Percentiles rank a stretch among this genome's conserved stretches.
Evolutionary conservation across 371 early-diverging fungal species (phyloP).

Genomic region (Blyttiomyces sp.): DNA sequence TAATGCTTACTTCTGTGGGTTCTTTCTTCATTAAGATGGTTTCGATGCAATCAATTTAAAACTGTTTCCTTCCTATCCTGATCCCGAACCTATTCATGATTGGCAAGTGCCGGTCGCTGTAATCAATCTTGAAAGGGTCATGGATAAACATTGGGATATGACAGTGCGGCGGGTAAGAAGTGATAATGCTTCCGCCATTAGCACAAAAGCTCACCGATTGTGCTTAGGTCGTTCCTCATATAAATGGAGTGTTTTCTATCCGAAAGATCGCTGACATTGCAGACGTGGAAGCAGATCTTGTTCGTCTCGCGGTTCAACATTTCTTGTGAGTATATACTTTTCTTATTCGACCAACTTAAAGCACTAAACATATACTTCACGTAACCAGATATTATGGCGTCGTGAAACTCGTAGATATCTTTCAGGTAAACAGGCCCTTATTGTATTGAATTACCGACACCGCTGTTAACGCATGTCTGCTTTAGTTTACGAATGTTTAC

Average conservation of each 20-base stretch:
- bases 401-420: slow-evolving; percentile 79
- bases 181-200: no score
- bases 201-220: background rate
- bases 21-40: slow-evolving; percentile 35
- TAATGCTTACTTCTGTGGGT: no score
- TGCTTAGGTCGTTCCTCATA: slow-evolving; percentile 42
- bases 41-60: slow-evolving; percentile 69
- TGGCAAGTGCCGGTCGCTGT: slow-evolving; percentile 82
- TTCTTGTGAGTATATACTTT: slow-evolving; percentile 66
- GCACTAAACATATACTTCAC: background rate
- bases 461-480: background rate
- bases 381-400: slow-evolving; percentile 72
- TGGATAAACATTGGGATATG: slow-evolving; percentile 79
- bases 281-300: slow-evolving; percentile 70
- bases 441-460: background rate
- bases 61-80: slow-evolving; percentile 74
- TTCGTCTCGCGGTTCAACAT: slow-evolving; percentile 75
- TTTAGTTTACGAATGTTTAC: slow-evolving; percentile 75
- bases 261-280: slow-evolving; percentile 70
- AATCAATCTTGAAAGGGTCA: slow-evolving; percentile 61
- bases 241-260: slow-evolving; percentile 77
- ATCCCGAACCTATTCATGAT: slow-evolving; percentile 71
- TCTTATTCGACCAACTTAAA: slow-evolving; percentile 53
- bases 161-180: slow-evolving; percentile 68
- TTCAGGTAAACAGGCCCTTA: slow-evolving; percentile 50